phyloP scores from a whole-genome alignment of 306 rosid species.

The Styphnolobium japonicum region DNA sequence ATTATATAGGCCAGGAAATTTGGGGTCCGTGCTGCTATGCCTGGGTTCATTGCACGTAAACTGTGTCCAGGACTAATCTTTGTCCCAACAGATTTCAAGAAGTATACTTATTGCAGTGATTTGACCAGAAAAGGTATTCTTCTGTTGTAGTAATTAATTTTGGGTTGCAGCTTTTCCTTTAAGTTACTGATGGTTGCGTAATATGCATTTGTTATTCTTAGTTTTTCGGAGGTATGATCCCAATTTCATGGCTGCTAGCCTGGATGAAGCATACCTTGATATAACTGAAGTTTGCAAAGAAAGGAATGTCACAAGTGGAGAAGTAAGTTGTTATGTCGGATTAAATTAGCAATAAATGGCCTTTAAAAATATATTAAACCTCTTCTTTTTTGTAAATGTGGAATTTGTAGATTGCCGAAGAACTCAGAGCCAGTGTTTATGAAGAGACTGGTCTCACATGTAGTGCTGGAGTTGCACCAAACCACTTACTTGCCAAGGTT shows the following conservation, averaged over 20 bases:
- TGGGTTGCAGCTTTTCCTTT: not conserved
- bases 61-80: slow-evolving; percentile 83
- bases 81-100: slow-evolving; percentile 78
- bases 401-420: slow-evolving; percentile 63
- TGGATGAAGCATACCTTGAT: slow-evolving; percentile 95
- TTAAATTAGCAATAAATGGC: not conserved
- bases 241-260: slow-evolving; percentile 82
- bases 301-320: slow-evolving; percentile 56
- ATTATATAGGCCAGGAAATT: slow-evolving; percentile 72
- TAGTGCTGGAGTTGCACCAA: slow-evolving; percentile 97
- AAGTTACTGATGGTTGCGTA: slow-evolving; percentile 11
- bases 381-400: slow-evolving; percentile 10
- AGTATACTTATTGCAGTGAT: slow-evolving; percentile 70
- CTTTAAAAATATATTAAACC: slow-evolving; percentile 8
- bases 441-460: slow-evolving; percentile 93
- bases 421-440: slow-evolving; percentile 66
- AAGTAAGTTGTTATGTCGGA: slow-evolving; percentile 47
- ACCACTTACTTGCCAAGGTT: slow-evolving; percentile 92
- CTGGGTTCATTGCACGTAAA: slow-evolving; percentile 89
- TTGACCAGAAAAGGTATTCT: slow-evolving; percentile 73
- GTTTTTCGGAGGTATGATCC: slow-evolving; percentile 83
- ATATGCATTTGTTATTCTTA: slow-evolving; percentile 29
- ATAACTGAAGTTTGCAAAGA: slow-evolving; percentile 79
- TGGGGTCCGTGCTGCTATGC: slow-evolving; percentile 99
- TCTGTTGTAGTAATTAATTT: slow-evolving; percentile 17